phyloP scores from a whole-genome alignment of 106 monocot species.

The Hemerocallis citrina region DNA sequence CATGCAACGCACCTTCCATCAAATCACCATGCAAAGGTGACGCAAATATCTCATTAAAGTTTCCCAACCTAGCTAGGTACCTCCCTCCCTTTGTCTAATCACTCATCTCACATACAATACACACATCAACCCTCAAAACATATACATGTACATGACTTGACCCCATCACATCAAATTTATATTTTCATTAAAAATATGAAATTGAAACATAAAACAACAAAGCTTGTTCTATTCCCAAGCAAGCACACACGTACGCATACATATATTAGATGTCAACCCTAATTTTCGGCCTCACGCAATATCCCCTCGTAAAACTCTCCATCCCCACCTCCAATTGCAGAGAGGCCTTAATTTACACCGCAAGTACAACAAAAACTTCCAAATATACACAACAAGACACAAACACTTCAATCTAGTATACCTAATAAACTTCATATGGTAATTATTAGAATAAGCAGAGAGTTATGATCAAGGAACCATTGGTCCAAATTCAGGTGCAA shows the following conservation, averaged over 20 bases:
- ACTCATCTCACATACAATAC: no score
- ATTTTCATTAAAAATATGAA: neutral
- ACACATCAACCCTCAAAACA: no score
- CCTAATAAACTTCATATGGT: neutral
- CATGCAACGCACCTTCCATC: no score
- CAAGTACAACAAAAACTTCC: slow-evolving; percentile 10
- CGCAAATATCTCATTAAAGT: no score
- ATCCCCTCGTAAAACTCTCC: neutral
- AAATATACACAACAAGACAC: slow-evolving; percentile 9
- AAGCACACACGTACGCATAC: neutral
- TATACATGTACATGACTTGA: neutral
- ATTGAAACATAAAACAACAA: neutral
- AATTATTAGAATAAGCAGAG: no score
- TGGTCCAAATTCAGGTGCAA: neutral
- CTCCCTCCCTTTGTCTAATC: no score
- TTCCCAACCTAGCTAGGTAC: no score
- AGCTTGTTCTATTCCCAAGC: neutral
- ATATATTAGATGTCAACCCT: slow-evolving; percentile 3
- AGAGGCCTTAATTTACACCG: neutral
- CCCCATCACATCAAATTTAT: neutral
- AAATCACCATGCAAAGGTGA: no score
- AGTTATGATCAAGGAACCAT: neutral
- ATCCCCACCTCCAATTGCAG: neutral
- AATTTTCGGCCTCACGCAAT: neutral
- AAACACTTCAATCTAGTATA: neutral